Percentiles rank a stretch among this genome's conserved stretches.
Conservation (phyloP, 192 early-diverging fungal genomes). For the Umbelopsis sp. region DNA sequence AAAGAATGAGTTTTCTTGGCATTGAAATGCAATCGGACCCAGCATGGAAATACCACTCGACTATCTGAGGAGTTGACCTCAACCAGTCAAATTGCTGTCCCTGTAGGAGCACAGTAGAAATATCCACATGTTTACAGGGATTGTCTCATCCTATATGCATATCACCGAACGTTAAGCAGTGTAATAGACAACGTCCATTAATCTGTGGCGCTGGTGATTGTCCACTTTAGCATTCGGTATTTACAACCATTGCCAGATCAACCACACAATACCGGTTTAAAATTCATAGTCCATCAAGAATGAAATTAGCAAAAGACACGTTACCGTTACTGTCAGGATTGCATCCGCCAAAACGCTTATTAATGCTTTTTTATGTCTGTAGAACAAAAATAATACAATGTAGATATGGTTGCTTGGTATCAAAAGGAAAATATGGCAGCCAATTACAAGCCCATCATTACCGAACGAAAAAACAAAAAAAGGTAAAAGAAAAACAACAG, state of each 20-base stretch:
- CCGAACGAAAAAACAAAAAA: too few species aligned
- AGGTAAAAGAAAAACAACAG: neutral
- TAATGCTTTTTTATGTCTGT: too few species aligned
- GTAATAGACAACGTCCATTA: too few species aligned
- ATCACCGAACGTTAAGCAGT: too few species aligned
- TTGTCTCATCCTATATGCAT: neutral
- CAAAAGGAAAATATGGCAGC: too few species aligned
- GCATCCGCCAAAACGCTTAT: neutral
- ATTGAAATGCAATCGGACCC: conserved; percentile 7
- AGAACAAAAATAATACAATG: too few species aligned
- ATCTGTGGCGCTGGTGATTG: too few species aligned
- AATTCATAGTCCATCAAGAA: neutral
- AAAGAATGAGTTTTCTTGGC: conserved; percentile 1
- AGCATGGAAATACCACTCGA: conserved; percentile 18
- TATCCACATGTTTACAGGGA: neutral
- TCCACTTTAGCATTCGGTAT: too few species aligned
- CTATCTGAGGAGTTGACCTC: neutral
- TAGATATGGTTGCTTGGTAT: too few species aligned
- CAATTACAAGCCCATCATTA: neutral
- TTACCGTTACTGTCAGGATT: neutral
- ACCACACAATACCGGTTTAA: neutral
- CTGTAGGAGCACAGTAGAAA: neutral
- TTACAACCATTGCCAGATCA: neutral
- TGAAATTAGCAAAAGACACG: neutral
- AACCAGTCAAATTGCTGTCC: conserved; percentile 12